Evolutionary conservation across 192 early-diverging fungal genomes (phyloP).

Genomic region (Gonapodya prolifera): DNA sequence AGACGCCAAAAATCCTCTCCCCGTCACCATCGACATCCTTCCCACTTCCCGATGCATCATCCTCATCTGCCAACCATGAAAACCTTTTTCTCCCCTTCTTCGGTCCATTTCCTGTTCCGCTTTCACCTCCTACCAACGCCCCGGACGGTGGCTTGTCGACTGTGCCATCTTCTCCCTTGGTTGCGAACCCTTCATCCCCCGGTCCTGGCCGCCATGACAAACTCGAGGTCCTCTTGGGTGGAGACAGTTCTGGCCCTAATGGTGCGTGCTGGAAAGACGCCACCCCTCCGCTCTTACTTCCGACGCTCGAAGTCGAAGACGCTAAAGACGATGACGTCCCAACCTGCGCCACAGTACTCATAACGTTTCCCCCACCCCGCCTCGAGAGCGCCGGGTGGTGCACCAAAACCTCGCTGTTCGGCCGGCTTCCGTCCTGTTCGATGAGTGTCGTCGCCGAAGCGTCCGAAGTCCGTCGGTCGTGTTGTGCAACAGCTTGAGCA

Average conservation of each 20-base stretch:
- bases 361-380: too few species aligned
- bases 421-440: background rate
- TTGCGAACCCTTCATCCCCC: background rate
- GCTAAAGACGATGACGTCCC: background rate
- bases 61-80: background rate
- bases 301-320: background rate
- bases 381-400: background rate
- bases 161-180: too few species aligned
- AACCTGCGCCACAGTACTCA: too few species aligned
- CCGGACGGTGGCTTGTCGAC: too few species aligned
- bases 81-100: background rate
- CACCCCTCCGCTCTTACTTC: background rate
- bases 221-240: background rate
- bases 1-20: background rate
- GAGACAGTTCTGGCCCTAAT: background rate
- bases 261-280: background rate
- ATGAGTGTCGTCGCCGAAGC: background rate
- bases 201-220: background rate
- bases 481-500: background rate
- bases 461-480: background rate
- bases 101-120: background rate
- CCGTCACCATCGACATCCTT: background rate
- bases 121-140: background rate
- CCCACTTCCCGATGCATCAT: background rate
- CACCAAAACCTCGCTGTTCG: background rate